phyloP scores from a whole-genome alignment of 73 alveolate genomes.

The Vitrella brassicaformis region DNA sequence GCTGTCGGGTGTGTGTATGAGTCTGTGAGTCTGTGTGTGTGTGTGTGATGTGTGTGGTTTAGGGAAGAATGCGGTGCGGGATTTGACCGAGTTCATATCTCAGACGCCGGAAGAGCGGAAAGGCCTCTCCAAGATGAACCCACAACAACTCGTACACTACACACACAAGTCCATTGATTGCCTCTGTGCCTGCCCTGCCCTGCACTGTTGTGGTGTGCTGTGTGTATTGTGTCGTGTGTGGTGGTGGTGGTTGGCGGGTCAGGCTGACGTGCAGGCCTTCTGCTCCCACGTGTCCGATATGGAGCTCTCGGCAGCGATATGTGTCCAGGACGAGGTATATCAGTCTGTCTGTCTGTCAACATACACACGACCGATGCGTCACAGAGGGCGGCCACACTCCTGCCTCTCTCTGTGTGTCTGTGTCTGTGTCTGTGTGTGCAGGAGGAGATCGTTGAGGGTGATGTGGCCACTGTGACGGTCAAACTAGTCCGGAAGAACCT shows the following conservation, averaged over 20 bases:
- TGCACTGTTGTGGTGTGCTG: no score
- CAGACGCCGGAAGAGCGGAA: background rate
- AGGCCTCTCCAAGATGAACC: slow-evolving; percentile 13
- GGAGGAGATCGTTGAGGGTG: slow-evolving; percentile 36
- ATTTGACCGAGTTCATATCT: background rate
- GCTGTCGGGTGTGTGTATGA: background rate
- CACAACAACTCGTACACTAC: slow-evolving; percentile 22
- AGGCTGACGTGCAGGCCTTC: slow-evolving; percentile 13
- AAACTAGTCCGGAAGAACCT: slow-evolving; percentile 3
- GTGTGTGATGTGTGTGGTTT: slow-evolving; percentile 5
- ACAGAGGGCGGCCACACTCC: no score
- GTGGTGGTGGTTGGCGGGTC: no score
- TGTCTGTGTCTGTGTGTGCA: background rate
- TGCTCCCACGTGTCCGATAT: slow-evolving; percentile 19
- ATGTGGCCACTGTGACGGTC: slow-evolving; percentile 27
- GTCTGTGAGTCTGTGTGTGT: background rate
- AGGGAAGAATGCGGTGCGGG: slow-evolving; percentile 23
- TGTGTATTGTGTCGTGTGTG: no score
- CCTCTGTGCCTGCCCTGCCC: no score
- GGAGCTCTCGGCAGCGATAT: no score
- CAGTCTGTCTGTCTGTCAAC: background rate
- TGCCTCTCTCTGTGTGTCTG: background rate
- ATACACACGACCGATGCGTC: no score
- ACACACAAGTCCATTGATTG: no score
- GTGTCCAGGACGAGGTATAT: no score